Evolutionary conservation across 1,139 yeast genomes (phyloP).

Genomic region (Geotrichum europaeum): DNA sequence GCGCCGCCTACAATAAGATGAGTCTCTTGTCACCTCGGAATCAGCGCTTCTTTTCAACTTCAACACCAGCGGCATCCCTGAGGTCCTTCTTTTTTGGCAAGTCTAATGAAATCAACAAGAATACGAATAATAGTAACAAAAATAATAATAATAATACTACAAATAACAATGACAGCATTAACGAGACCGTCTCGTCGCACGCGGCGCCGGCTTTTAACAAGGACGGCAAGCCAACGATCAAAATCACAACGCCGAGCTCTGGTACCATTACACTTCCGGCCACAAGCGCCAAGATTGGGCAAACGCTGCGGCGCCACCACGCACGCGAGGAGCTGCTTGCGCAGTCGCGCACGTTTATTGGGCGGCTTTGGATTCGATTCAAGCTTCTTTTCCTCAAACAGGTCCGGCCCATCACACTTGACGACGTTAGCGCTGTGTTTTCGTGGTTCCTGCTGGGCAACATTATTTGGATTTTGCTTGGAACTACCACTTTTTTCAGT

Average conservation of each 20-base stretch:
- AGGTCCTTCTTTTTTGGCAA: not conserved
- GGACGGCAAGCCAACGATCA: constrained; percentile 3
- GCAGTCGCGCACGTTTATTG: constrained; percentile 45
- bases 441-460: constrained; percentile 91
- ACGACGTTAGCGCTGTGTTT: constrained; percentile 81
- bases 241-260: constrained; percentile 12
- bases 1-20: not conserved
- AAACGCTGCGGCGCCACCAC: constrained; percentile 20
- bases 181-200: not conserved
- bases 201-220: not conserved
- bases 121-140: not conserved
- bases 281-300: constrained; percentile 9
- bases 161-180: not conserved
- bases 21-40: not conserved
- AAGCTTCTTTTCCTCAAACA: constrained; percentile 66
- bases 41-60: not conserved
- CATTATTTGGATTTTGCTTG: constrained; percentile 66
- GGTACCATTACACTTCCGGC: constrained; percentile 12
- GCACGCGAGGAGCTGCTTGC: constrained; percentile 48
- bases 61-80: not conserved
- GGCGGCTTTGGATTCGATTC: constrained; percentile 50
- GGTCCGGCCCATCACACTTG: constrained; percentile 72
- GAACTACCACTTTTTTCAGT: constrained; percentile 87
- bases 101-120: not conserved
- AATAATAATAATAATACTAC: not conserved